phyloP scores from a whole-genome alignment of 1,284 basidiomycete genomes.

The Golubevia sp. region DNA sequence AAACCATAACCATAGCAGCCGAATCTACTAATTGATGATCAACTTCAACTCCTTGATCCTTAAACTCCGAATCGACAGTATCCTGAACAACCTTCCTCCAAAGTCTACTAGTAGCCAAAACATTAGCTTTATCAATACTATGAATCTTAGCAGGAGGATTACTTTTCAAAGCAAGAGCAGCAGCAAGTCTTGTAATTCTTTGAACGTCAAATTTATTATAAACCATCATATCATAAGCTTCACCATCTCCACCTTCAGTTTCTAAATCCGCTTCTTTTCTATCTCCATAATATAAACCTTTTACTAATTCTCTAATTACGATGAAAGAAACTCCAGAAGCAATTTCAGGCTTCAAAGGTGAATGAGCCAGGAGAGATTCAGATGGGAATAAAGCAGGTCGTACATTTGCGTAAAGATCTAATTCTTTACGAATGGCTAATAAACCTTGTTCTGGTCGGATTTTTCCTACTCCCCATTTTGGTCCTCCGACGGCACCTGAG shows the following conservation, averaged over 20 bases:
- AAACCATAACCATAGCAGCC: slow-evolving; percentile 93
- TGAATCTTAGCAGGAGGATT: slow-evolving; percentile 87
- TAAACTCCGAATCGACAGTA: slow-evolving; percentile 52
- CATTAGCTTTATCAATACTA: slow-evolving; percentile 98
- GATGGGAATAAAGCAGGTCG: slow-evolving; percentile 94
- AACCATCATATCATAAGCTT: slow-evolving; percentile 69
- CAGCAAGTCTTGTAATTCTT: slow-evolving; percentile 93
- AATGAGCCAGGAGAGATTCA: slow-evolving; percentile 82
- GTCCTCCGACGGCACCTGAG: slow-evolving; percentile 90
- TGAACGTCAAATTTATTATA: slow-evolving; percentile 91
- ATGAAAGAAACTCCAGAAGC: slow-evolving; percentile 88
- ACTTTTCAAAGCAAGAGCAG: slow-evolving; percentile 79
- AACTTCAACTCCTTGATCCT: slow-evolving; percentile 36
- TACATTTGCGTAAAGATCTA: slow-evolving; percentile 97
- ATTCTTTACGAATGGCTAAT: slow-evolving; percentile 85
- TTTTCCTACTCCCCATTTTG: slow-evolving; percentile 92
- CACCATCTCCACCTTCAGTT: slow-evolving; percentile 50
- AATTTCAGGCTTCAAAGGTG: slow-evolving; percentile 87
- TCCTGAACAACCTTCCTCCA: slow-evolving; percentile 74
- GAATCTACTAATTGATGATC: slow-evolving; percentile 86
- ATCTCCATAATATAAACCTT: slow-evolving; percentile 76
- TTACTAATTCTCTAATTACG: slow-evolving; percentile 84
- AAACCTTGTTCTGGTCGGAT: slow-evolving; percentile 95
- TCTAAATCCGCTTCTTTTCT: slow-evolving; percentile 76
- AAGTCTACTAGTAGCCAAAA: slow-evolving; percentile 88